Evolutionary conservation across 495 filamentous ascomycete genomes (phyloP).

Genomic region (Penicillium psychrofluorescens): DNA sequence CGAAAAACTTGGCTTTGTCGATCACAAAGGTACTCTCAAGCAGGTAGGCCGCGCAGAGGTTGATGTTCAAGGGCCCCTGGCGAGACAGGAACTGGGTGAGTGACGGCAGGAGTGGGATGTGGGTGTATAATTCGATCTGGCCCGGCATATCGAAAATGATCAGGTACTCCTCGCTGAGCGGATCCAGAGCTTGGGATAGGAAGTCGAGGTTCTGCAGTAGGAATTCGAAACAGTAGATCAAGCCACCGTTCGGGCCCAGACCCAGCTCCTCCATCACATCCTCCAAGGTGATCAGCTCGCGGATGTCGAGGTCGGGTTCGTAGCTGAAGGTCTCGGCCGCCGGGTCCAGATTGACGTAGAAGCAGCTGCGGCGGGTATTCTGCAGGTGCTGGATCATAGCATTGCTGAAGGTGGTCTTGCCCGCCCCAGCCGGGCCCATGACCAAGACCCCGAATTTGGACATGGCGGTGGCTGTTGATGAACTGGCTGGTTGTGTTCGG

Average conservation of each 20-base stretch:
- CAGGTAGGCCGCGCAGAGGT: conserved; percentile 90
- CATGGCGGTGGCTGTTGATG: conserved; percentile 43
- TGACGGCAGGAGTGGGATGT: conserved; percentile 85
- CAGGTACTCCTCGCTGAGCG: conserved; percentile 86
- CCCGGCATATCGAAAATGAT: conserved; percentile 98
- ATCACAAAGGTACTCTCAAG: conserved; percentile 92
- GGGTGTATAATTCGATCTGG: conserved; percentile 98
- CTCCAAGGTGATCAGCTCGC: conserved; percentile 88
- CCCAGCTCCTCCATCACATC: conserved; percentile 98
- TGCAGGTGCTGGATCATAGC: conserved; percentile 87
- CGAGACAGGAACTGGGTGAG: conserved; percentile 75
- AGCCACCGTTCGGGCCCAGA: conserved; percentile 87
- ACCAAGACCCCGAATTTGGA: conserved; percentile 92
- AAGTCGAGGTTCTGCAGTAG: conserved; percentile 95
- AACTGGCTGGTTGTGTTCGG: background rate
- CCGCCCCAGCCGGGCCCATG: conserved; percentile 85
- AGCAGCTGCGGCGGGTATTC: conserved; percentile 79
- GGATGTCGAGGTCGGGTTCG: conserved; percentile 92
- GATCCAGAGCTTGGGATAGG: conserved; percentile 77
- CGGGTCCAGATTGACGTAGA: conserved; percentile 97
- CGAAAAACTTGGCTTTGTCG: conserved; percentile 94
- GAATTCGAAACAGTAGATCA: conserved; percentile 96
- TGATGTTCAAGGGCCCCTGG: conserved; percentile 75
- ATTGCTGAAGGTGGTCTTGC: conserved; percentile 93
- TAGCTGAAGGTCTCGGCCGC: conserved; percentile 90